Base-by-base conservation (phyloP, 495 filamentous ascomycete species). In the Neurospora intermedia region DNA sequence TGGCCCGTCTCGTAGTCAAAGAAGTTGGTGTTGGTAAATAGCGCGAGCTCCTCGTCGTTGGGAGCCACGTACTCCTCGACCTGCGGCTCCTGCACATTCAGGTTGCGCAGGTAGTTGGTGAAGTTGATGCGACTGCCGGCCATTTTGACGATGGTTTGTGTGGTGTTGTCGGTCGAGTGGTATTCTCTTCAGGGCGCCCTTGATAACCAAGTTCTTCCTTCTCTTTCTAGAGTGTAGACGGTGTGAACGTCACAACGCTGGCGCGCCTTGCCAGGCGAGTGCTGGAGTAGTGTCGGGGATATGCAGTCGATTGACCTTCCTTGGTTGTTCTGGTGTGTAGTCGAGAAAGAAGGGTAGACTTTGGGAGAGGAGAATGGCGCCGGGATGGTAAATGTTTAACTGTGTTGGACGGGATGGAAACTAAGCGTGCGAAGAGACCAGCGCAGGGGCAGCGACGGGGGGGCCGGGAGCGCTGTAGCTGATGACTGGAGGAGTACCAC, bases 11-110 rank as follows among this genome's bases (percentile, higher is more conserved):
- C 95, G 79, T 93, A 94, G 81, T 97, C 94, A 81, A 93, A 93
- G 86, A 98, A 98, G 73, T 96, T 91, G 69, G 93, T 89, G 82
- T 98, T 97, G 73, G 94, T 96, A 87, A 98, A 97, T 75, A 96
- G 85, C 40, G 91, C 92, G 66, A 99, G 86, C 69, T 96, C 93
- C 70, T 91, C 87, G 69, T 80, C 76, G 76, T 92, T 91, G 77
- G 89, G 81, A 73, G 86, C 89, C 82, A 89, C 87, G 59, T 81
- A 81, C 42, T 92, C 89, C 74, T 90, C 89, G 69, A 87, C 76
- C 8, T 89, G 85, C 69, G 89, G 82, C 73, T 93, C 91, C 77
- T 92, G 87, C 71, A 90, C 86, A 82, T 98, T 98, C 71, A 98
- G 85, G 77, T 94, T 91, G 75, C 94, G 90, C 79, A 98, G 85